Evolutionary conservation across 2,329 filamentous ascomycete species (phyloP), one percentile per base, ranked within the genome.

Genomic region (Coniochaeta sp.): DNA sequence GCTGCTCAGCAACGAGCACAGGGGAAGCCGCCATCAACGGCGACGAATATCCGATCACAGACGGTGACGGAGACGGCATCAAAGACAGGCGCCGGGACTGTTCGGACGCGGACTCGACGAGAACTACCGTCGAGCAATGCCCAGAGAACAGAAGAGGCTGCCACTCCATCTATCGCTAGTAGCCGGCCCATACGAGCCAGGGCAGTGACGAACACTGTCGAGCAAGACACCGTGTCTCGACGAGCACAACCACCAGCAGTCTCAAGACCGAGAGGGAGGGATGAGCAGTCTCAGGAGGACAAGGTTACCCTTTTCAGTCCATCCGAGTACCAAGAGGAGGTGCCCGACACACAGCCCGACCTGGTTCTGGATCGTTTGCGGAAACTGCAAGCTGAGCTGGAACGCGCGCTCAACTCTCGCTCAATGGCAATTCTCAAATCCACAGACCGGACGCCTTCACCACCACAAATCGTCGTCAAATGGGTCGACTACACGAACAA

Each of bases 401-500:
- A 88, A 65, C 76, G 85, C 55, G 84, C 85, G 3, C 73, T 88
- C 8, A 88, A 88, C 65, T 78, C 85, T 42, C 80, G 86, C 67
- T 79, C 84, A 0, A 86, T 85, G 79, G 85, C 85, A 22, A 77
- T 86, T 59, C 75, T 86, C 56, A 81, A 79, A 0, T 76, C 81
- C 10, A 81, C 84, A 73, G 76, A 81, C 61, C 73, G 79, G 63
- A 72, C 80, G 59, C 76, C 81, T 69, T 69, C 86, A 62, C 72
- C 88, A 70, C 81, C 88, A 69, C 75, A 86, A 69, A 83, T 88
- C 52, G 85, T 88, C 14, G 83, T 88, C 12, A 91, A 93, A 70
- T 95, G 90, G 90, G 90, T 95, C 7, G 90, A 95, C 71, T 95
- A 95, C 72, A 91, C 89, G 61, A 91, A 92, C 73, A 92, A 92